Evolutionary conservation across 306 rosid genomes (phyloP).

Genomic region (Fragaria nilgerrensis): DNA sequence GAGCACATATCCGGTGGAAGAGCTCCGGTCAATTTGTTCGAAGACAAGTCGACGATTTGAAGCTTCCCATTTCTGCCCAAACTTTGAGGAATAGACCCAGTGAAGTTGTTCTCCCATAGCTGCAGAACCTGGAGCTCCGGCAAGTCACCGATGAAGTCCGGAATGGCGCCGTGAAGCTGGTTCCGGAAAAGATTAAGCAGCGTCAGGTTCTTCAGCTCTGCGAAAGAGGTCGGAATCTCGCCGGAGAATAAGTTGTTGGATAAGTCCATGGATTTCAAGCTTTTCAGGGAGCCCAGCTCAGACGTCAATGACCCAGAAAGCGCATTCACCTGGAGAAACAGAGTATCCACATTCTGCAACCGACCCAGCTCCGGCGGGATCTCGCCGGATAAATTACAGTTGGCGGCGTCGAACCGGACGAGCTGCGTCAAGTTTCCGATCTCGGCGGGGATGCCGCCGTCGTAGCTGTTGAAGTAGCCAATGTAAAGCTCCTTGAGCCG

Average conservation of each 20-base stretch:
- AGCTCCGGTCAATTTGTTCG: conserved; percentile 80
- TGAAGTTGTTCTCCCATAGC: conserved; percentile 94
- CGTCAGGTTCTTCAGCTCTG: conserved; percentile 63
- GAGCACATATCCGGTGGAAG: conserved; percentile 74
- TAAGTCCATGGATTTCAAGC: conserved; percentile 84
- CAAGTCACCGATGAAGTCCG: conserved; percentile 71
- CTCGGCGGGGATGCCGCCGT: conserved; percentile 71
- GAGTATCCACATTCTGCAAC: conserved; percentile 74
- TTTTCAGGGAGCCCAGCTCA: conserved; percentile 66
- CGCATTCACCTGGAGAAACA: conserved; percentile 89
- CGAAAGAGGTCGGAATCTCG: conserved; percentile 70
- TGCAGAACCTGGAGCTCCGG: conserved; percentile 80
- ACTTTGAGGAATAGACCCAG: conserved; percentile 72
- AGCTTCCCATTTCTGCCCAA: conserved; percentile 82
- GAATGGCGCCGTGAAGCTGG: conserved; percentile 89
- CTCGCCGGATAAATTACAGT: conserved; percentile 76
- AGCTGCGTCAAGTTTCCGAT: conserved; percentile 69
- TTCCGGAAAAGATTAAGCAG: conserved; percentile 79
- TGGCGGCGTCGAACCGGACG: conserved; percentile 79
- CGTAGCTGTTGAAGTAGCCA: conserved; percentile 70
- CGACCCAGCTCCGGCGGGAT: conserved; percentile 68
- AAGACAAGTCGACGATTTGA: conserved; percentile 62
- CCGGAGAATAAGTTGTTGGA: conserved; percentile 73
- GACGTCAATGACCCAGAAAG: conserved; percentile 68
- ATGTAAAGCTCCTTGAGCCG: conserved; percentile 72